Conservation (phyloP, 495 filamentous ascomycete genomes). For the Parathielavia appendiculata region DNA sequence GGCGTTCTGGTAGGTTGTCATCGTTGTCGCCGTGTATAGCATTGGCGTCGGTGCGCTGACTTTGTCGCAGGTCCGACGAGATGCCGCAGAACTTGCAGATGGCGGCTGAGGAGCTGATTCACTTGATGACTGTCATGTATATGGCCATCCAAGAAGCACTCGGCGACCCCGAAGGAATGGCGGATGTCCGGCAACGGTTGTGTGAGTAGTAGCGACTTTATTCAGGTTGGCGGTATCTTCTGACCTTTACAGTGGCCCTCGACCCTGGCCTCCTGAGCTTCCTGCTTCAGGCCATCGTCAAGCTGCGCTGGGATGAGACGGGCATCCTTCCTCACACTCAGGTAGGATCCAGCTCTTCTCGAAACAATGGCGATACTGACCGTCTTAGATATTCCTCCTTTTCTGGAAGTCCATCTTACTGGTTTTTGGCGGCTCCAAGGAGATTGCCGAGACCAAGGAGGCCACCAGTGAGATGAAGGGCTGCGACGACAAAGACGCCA, state of each 20-base stretch:
- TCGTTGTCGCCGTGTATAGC: no score
- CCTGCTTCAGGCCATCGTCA: slow-evolving; percentile 67
- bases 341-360: background rate
- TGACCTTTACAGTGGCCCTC: slow-evolving; percentile 44
- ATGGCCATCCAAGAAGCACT: slow-evolving; percentile 65
- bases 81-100: slow-evolving; percentile 34
- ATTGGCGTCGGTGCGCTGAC: slow-evolving; percentile 27
- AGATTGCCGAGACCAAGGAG: slow-evolving; percentile 68
- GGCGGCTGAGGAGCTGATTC: slow-evolving; percentile 52
- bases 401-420: slow-evolving; percentile 90
- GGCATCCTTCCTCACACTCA: slow-evolving; percentile 35
- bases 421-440: slow-evolving; percentile 68
- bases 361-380: slow-evolving; percentile 10
- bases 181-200: slow-evolving; percentile 35
- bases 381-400: slow-evolving; percentile 58
- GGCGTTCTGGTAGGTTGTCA: slow-evolving; percentile 38
- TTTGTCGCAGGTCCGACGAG: slow-evolving; percentile 35
- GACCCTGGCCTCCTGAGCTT: slow-evolving; percentile 66
- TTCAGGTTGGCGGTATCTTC: slow-evolving; percentile 10
- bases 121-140: slow-evolving; percentile 65
- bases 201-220: slow-evolving; percentile 30
- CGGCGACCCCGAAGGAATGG: slow-evolving; percentile 40
- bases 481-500: slow-evolving; percentile 51
- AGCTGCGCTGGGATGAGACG: slow-evolving; percentile 81
- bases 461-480: slow-evolving; percentile 49